phyloP scores from a whole-genome alignment of 192 early-diverging fungal species.

The Linnemannia exigua region DNA sequence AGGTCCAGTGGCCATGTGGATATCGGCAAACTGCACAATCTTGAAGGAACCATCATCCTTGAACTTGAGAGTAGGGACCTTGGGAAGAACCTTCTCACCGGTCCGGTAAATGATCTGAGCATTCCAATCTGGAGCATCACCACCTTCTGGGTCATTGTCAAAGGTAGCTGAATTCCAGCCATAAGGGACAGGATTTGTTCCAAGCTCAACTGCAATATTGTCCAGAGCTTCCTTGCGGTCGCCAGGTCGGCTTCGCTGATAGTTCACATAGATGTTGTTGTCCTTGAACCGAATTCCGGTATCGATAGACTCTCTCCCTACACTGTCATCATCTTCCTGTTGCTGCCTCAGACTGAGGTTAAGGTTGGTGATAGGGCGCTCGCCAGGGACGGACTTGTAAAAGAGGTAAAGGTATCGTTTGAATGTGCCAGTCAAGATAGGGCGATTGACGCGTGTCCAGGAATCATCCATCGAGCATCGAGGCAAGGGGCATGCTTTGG shows the following conservation, averaged over 20 bases:
- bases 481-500: slow-evolving; percentile 42
- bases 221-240: slow-evolving; percentile 21
- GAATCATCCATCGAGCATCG: slow-evolving; percentile 45
- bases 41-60: slow-evolving; percentile 59
- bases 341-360: slow-evolving; percentile 19
- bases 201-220: slow-evolving; percentile 42
- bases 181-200: slow-evolving; percentile 31
- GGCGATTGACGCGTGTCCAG: slow-evolving; percentile 55
- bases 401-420: slow-evolving; percentile 53
- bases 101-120: slow-evolving; percentile 43
- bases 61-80: slow-evolving; percentile 39
- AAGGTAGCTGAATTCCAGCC: slow-evolving; percentile 32
- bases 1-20: slow-evolving; percentile 60
- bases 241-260: slow-evolving; percentile 17
- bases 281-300: slow-evolving; percentile 41
- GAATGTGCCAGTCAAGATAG: slow-evolving; percentile 48
- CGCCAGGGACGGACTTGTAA: slow-evolving; percentile 51
- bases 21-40: slow-evolving; percentile 63
- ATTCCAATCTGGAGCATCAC: slow-evolving; percentile 40
- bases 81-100: slow-evolving; percentile 16
- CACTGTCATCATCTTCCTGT: neutral
- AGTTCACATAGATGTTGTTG: slow-evolving; percentile 36
- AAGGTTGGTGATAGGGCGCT: slow-evolving; percentile 34
- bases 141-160: neutral
- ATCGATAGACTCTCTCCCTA: slow-evolving; percentile 26